Evolutionary conservation across 2,329 filamentous ascomycete genomes (phyloP), one percentile per base, ranked within the genome.

Genomic region (Raffaelea albimanens): DNA sequence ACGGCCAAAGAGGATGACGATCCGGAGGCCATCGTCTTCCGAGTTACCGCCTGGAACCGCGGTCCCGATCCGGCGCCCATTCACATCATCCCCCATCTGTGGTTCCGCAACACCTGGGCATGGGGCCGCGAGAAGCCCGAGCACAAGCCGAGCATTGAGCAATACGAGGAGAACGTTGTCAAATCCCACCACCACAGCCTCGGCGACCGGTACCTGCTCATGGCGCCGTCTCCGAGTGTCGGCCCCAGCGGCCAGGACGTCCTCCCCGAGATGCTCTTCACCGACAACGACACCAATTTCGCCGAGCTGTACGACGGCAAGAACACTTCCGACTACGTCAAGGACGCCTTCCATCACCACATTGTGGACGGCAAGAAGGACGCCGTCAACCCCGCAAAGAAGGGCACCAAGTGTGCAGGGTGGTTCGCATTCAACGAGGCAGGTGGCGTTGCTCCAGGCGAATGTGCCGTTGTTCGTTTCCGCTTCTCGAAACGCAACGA

Each of bases 101-200:
- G 90, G 88, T 97, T 96, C 71, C 82, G 91, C 54, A 97, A 97
- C 64, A 96, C 90, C 3, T 97, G 93, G 93, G 80, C 85, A 36
- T 97, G 91, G 91, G 91, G 90, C 20, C 78, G 85, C 53, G 87
- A 95, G 59, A 63, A 80, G 11, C 70, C 74, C 25, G 78, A 85
- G 44, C 82, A 83, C 63, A 95, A 94, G 67, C 93, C 91, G 0
- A 80, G 73, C n/a, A 85, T 96, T 52, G 71, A 74, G 45, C 74
- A 80, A 53, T 68, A 81, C 22, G 76, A 73, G 21, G 78, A 85
- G 23, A 81, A 83, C 43, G 75, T 83, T 47, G 83, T 81, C 47
- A 82, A 86, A 59, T 85, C 88, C n/a, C 80, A 78, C 29, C 91
- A 97, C 61, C 73, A 80, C 61, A 83, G 80, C 48, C 71, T 97